These are phyloP conservation scores for Talaromyces trachyspermus DNA, from an alignment of 495 filamentous ascomycete species.

Conservation along the genomic window DNA sequence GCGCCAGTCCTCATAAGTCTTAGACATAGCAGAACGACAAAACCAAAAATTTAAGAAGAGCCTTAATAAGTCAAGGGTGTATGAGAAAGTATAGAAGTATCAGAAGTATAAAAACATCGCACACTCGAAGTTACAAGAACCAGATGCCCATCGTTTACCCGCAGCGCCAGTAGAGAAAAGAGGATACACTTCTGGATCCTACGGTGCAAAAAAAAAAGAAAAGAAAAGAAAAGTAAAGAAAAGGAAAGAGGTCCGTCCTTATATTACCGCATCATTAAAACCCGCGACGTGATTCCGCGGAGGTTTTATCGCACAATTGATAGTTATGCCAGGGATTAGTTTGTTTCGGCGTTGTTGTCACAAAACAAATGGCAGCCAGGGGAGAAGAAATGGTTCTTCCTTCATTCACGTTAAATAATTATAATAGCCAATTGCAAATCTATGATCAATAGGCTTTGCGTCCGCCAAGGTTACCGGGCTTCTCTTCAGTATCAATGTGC, in stretches of 20 bases:
- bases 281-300: background rate
- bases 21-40: too few species aligned
- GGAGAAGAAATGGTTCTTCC: background rate
- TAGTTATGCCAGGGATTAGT: background rate
- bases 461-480: conserved; percentile 64
- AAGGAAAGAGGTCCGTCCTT: conserved; percentile 1
- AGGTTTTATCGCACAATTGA: background rate
- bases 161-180: conserved; percentile 12
- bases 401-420: background rate
- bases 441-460: conserved; percentile 35
- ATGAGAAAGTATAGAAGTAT: too few species aligned
- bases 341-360: background rate
- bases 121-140: conserved; percentile 10
- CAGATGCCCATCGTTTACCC: conserved; percentile 1
- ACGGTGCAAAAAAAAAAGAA: conserved; percentile 7
- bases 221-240: conserved; percentile 4
- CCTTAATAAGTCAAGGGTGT: too few species aligned
- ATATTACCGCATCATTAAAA: conserved; percentile 6
- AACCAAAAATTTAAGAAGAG: too few species aligned
- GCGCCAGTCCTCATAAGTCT: background rate
- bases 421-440: background rate
- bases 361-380: background rate
- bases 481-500: conserved; percentile 99
- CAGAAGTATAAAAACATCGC: too few species aligned
- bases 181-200: conserved; percentile 8